Evolutionary conservation across 2,329 filamentous ascomycete species (phyloP).

Genomic region (Nothomitra cinnamomea): DNA sequence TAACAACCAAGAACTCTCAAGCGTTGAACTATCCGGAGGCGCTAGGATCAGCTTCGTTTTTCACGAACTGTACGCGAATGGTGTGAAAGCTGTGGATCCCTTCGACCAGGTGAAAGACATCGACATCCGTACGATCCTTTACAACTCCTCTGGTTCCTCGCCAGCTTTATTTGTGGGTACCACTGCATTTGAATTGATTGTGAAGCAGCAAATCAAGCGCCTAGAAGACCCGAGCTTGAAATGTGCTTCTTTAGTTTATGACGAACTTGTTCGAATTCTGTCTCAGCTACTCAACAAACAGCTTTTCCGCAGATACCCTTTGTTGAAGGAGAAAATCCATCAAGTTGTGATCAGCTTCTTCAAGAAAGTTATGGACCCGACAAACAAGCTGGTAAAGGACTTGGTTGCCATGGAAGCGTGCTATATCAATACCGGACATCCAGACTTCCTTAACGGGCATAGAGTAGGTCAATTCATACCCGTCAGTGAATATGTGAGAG

Average conservation of each 20-base stretch:
- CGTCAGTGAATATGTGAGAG: neutral
- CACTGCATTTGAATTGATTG: slow-evolving; percentile 94
- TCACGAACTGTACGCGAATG: slow-evolving; percentile 95
- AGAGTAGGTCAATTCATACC: slow-evolving; percentile 37
- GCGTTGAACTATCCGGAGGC: slow-evolving; percentile 83
- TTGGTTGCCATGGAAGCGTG: slow-evolving; percentile 89
- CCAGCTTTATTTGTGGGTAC: slow-evolving; percentile 94
- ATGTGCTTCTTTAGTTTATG: slow-evolving; percentile 93
- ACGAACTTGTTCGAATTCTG: slow-evolving; percentile 90
- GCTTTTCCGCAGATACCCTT: slow-evolving; percentile 83
- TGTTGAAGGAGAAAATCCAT: slow-evolving; percentile 93
- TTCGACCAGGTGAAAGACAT: slow-evolving; percentile 96
- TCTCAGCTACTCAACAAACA: slow-evolving; percentile 76
- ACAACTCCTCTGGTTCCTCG: slow-evolving; percentile 98
- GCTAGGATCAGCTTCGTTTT: slow-evolving; percentile 98
- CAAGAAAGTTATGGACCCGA: slow-evolving; percentile 96
- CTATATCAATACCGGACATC: slow-evolving; percentile 97
- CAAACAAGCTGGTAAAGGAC: slow-evolving; percentile 90
- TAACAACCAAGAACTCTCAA: slow-evolving; percentile 91
- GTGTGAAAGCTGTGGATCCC: slow-evolving; percentile 91
- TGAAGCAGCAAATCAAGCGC: slow-evolving; percentile 96
- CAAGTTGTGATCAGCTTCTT: slow-evolving; percentile 84
- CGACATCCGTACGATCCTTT: slow-evolving; percentile 90
- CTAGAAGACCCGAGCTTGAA: slow-evolving; percentile 93
- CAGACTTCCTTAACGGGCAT: slow-evolving; percentile 93